phyloP scores from a whole-genome alignment of 495 filamentous ascomycete genomes.

The Hyaloscypha variabilis region DNA sequence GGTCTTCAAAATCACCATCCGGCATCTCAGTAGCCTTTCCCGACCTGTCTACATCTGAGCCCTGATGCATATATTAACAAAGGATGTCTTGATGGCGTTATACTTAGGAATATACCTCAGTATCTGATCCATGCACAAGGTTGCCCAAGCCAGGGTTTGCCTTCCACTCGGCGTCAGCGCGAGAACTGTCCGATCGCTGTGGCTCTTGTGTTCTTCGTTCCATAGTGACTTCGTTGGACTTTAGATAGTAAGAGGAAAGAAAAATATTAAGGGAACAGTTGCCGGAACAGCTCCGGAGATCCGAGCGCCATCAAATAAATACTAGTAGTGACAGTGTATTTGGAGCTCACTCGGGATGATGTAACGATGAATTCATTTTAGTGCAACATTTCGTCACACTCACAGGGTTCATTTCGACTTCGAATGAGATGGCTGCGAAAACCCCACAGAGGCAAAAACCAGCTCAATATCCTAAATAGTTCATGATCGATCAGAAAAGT shows the following conservation, averaged over 20 bases:
- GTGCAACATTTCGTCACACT: too few relatives aligned
- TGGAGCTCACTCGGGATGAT: not conserved
- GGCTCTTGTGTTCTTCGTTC: conserved; percentile 16
- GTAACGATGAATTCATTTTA: not conserved
- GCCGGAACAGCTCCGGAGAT: not conserved
- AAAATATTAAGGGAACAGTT: not conserved
- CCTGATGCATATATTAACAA: too few relatives aligned
- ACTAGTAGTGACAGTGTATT: not conserved
- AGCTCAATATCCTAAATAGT: too few relatives aligned
- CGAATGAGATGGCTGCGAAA: too few relatives aligned
- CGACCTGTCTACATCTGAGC: conserved; percentile 11
- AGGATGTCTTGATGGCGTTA: too few relatives aligned
- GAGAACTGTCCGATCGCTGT: conserved; percentile 1
- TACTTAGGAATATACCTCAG: conserved; percentile 1
- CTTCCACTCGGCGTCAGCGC: conserved; percentile 18
- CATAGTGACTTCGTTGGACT: not conserved
- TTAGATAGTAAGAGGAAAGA: not conserved
- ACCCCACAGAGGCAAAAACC: too few relatives aligned
- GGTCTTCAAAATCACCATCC: conserved; percentile 7
- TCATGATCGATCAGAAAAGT: too few relatives aligned
- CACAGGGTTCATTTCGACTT: too few relatives aligned
- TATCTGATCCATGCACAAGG: conserved; percentile 5
- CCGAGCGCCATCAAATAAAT: too few relatives aligned
- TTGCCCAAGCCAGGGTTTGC: conserved; percentile 5
- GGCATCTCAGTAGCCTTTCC: conserved; percentile 9